phyloP scores from a whole-genome alignment of 1,284 basidiomycete species.

The Coriolopsis trogii region DNA sequence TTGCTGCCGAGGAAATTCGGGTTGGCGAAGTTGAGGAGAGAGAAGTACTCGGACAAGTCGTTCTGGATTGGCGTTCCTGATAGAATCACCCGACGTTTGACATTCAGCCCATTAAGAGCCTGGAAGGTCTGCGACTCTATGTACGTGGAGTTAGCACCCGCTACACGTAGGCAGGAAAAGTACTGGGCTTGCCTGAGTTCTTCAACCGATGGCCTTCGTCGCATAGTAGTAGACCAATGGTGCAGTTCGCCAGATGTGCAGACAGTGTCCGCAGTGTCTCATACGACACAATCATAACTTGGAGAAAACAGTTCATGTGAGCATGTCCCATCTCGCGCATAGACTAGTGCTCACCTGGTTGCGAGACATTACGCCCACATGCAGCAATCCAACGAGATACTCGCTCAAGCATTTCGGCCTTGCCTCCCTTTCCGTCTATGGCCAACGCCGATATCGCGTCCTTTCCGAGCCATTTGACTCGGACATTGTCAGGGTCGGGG shows the following conservation, averaged over 20 bases:
- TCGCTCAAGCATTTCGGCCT: conserved; percentile 76
- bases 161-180: conserved; percentile 6
- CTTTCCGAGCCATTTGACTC: conserved; percentile 92
- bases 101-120: conserved; percentile 83
- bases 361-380: conserved; percentile 83
- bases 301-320: background rate
- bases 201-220: conserved; percentile 98
- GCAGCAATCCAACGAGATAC: conserved; percentile 90
- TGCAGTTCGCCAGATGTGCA: conserved; percentile 75
- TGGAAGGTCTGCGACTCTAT: conserved; percentile 89
- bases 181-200: conserved; percentile 76
- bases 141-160: background rate
- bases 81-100: conserved; percentile 93
- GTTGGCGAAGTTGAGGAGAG: conserved; percentile 95
- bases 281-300: conserved; percentile 99
- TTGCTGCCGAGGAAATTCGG: conserved; percentile 94
- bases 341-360: conserved; percentile 68
- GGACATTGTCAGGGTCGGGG: background rate
- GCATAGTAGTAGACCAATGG: conserved; percentile 90
- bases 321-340: too few relatives aligned
- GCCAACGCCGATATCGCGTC: conserved; percentile 82
- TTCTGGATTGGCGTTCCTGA: conserved; percentile 99
- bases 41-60: conserved; percentile 96
- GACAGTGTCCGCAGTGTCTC: conserved; percentile 91
- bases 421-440: conserved; percentile 89